Evolutionary conservation across 2,329 filamentous ascomycete species (phyloP).

Genomic region (Beauveria scarabaeidicola): DNA sequence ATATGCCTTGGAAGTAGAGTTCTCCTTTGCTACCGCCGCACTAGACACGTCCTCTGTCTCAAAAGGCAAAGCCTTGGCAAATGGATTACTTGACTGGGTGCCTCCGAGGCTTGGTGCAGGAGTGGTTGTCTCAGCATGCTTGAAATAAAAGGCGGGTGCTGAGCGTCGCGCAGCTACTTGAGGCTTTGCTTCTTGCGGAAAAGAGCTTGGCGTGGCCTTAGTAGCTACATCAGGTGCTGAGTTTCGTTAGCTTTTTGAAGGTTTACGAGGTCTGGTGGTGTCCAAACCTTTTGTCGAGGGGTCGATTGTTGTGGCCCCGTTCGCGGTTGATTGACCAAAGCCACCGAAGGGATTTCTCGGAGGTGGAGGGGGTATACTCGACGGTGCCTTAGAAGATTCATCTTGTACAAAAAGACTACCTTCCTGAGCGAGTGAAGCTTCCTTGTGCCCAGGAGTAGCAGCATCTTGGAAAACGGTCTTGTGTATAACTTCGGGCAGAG

Average conservation of each 20-base stretch:
- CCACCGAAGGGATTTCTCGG: not conserved
- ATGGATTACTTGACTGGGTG: not conserved
- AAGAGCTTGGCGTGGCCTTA: not conserved
- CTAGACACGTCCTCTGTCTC: not conserved
- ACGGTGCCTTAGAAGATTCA: not conserved
- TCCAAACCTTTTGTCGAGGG: not conserved
- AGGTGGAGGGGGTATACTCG: not conserved
- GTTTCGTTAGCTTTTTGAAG: not conserved
- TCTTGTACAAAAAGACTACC: conserved; percentile 22
- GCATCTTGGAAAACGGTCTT: conserved; percentile 38
- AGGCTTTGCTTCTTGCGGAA: not conserved
- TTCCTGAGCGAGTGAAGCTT: conserved; percentile 15
- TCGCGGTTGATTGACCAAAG: not conserved
- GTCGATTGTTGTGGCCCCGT: not conserved
- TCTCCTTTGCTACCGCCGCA: not conserved
- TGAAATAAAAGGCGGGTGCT: not conserved
- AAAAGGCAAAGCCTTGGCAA: not conserved
- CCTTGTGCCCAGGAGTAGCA: not conserved
- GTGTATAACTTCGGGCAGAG: conserved; percentile 48
- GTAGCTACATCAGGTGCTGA: not conserved
- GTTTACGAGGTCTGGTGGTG: not conserved
- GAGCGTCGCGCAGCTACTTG: not conserved
- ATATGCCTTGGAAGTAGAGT: not conserved
- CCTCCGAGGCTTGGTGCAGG: not conserved
- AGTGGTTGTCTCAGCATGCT: not conserved